These are phyloP conservation scores for Candida krabiensis DNA, from an alignment of 805 yeast genomes.

Conservation along the genomic window DNA sequence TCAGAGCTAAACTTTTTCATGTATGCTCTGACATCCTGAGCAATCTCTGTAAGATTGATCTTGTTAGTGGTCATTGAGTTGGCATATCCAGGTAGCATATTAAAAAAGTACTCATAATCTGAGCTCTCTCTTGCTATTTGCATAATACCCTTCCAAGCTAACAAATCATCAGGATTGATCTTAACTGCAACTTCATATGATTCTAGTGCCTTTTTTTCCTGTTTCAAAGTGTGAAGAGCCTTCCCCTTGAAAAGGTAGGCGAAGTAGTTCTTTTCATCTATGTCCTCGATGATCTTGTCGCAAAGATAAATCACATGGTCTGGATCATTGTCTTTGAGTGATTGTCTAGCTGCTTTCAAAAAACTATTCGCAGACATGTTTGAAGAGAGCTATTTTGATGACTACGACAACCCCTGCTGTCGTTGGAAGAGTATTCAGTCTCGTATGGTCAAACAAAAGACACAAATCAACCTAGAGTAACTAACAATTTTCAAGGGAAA, in stretches of 20 bases:
- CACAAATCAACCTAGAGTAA: too few relatives aligned
- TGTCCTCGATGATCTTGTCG: slow-evolving; percentile 50
- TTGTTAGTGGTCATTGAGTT: slow-evolving; percentile 41
- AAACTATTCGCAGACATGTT: slow-evolving; percentile 23
- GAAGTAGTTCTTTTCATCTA: slow-evolving; percentile 58
- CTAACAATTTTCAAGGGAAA: too few relatives aligned
- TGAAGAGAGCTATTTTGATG: not conserved
- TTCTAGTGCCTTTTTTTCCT: slow-evolving; percentile 38
- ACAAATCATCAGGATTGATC: slow-evolving; percentile 48
- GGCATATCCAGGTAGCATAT: slow-evolving; percentile 45
- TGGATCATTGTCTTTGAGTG: slow-evolving; percentile 56
- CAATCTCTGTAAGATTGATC: slow-evolving; percentile 47
- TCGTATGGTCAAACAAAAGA: too few relatives aligned
- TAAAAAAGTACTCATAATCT: slow-evolving; percentile 47
- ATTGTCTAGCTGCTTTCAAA: slow-evolving; percentile 50
- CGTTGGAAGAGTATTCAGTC: not conserved
- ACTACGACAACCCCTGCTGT: not conserved
- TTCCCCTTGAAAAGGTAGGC: slow-evolving; percentile 77
- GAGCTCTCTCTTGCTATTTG: slow-evolving; percentile 40
- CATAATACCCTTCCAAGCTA: slow-evolving; percentile 83
- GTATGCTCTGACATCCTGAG: slow-evolving; percentile 47
- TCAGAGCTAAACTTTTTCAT: slow-evolving; percentile 29
- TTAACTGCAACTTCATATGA: slow-evolving; percentile 51
- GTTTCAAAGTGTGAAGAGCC: slow-evolving; percentile 49
- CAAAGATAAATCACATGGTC: slow-evolving; percentile 60